Evolutionary conservation across 345 rosid genomes (phyloP).

Genomic region (Sisymbrium irio): DNA sequence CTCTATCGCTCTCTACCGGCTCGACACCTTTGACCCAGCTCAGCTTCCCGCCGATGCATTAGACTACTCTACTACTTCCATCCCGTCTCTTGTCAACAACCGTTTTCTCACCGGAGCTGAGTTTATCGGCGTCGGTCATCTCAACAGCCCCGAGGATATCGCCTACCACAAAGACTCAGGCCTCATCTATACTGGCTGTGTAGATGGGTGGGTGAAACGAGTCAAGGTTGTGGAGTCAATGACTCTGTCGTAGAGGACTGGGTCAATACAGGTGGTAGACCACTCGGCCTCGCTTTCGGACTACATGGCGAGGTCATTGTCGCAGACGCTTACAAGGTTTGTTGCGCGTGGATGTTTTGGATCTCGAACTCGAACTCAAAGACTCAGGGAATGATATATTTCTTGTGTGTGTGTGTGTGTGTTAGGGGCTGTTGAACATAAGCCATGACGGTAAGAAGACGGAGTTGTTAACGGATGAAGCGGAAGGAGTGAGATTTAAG

Average conservation of each 20-base stretch:
- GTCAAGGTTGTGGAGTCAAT: constrained; percentile 35
- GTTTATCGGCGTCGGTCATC: constrained; percentile 41
- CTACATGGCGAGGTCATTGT: constrained; percentile 47
- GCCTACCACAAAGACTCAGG: constrained; percentile 41
- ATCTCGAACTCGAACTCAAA: not conserved
- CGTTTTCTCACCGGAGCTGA: constrained; percentile 48
- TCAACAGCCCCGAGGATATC: constrained; percentile 64
- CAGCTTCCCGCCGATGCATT: constrained; percentile 44
- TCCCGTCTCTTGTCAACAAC: constrained; percentile 29
- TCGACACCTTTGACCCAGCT: constrained; percentile 57
- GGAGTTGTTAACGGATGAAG: constrained; percentile 52
- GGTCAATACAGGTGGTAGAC: constrained; percentile 80
- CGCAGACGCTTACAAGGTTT: constrained; percentile 71
- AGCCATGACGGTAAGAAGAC: constrained; percentile 40
- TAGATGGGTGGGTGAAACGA: constrained; percentile 86
- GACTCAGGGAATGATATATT: not conserved
- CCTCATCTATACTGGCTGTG: constrained; percentile 53
- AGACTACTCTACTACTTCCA: not conserved
- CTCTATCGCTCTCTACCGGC: constrained; percentile 40
- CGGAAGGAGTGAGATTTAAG: constrained; percentile 59
- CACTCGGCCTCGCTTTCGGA: constrained; percentile 71
- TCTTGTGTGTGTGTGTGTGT: not conserved
- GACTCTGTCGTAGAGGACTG: constrained; percentile 54
- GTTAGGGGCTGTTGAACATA: constrained; percentile 65
- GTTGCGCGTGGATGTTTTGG: not conserved